Conservation (phyloP, 805 yeast genomes). For the Saturnispora besseyi region DNA sequence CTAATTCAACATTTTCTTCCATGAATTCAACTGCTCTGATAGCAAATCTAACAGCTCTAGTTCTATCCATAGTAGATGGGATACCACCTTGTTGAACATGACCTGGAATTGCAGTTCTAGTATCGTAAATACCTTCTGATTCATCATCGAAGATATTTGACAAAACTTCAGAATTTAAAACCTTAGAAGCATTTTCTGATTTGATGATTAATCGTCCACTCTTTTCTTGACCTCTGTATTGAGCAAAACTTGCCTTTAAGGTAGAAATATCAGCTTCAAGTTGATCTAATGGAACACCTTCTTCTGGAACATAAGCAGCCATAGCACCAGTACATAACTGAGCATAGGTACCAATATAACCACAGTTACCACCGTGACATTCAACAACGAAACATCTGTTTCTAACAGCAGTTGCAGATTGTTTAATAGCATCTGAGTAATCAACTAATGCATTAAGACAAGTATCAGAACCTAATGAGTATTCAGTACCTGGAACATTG, state of each 20-base stretch:
- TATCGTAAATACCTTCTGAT: conserved; percentile 58
- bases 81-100: conserved; percentile 81
- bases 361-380: conserved; percentile 81
- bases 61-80: conserved; percentile 73
- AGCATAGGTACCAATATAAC: conserved; percentile 63
- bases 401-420: conserved; percentile 70
- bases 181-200: conserved; percentile 59
- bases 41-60: conserved; percentile 63
- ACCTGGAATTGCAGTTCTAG: conserved; percentile 76
- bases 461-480: conserved; percentile 68
- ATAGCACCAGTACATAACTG: conserved; percentile 66
- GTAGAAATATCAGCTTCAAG: conserved; percentile 57
- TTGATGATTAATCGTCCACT: conserved; percentile 63
- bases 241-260: conserved; percentile 49
- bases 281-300: conserved; percentile 49
- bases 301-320: conserved; percentile 72
- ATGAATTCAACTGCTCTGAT: conserved; percentile 62
- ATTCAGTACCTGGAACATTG: conserved; percentile 77
- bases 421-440: conserved; percentile 73
- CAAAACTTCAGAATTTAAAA: conserved; percentile 56
- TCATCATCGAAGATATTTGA: conserved; percentile 64
- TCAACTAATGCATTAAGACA: conserved; percentile 62
- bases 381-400: conserved; percentile 74
- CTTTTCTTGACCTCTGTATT: conserved; percentile 54
- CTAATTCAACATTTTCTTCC: conserved; percentile 32